Percentiles rank a stretch among this genome's conserved stretches.
These are phyloP conservation scores for Rhynchosporium secalis DNA, from an alignment of 2,329 filamentous ascomycete species.

Conservation along the genomic window DNA sequence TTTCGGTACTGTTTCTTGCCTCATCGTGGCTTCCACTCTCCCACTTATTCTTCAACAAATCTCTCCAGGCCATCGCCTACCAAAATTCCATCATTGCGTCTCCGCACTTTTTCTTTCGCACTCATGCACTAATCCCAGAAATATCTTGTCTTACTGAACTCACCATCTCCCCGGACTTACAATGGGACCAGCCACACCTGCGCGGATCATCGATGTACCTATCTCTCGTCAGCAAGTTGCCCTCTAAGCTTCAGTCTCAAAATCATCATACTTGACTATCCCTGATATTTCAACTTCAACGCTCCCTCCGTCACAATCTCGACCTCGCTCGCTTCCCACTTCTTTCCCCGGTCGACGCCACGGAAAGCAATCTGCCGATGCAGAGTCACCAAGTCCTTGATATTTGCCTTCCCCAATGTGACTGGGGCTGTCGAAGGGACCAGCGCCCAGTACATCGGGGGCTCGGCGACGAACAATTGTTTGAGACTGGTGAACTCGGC, in stretches of 20 bases:
- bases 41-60: too few relatives aligned
- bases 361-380: constrained; percentile 1
- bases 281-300: not conserved
- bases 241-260: too few relatives aligned
- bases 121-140: not conserved
- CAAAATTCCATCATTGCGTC: not conserved
- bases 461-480: not conserved
- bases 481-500: not conserved
- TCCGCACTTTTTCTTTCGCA: not conserved
- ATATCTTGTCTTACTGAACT: not conserved
- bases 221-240: not conserved
- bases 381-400: not conserved
- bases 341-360: not conserved
- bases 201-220: not conserved
- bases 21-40: too few relatives aligned
- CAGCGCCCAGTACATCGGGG: not conserved
- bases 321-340: not conserved
- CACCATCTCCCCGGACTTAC: not conserved
- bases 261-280: not conserved
- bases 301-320: not conserved
- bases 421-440: not conserved
- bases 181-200: not conserved
- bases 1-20: too few relatives aligned
- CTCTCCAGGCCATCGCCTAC: not conserved
- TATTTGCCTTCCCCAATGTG: not conserved